Evolutionary conservation across 768 basidiomycete genomes (phyloP).

Genomic region (Trametes cinnabarina): DNA sequence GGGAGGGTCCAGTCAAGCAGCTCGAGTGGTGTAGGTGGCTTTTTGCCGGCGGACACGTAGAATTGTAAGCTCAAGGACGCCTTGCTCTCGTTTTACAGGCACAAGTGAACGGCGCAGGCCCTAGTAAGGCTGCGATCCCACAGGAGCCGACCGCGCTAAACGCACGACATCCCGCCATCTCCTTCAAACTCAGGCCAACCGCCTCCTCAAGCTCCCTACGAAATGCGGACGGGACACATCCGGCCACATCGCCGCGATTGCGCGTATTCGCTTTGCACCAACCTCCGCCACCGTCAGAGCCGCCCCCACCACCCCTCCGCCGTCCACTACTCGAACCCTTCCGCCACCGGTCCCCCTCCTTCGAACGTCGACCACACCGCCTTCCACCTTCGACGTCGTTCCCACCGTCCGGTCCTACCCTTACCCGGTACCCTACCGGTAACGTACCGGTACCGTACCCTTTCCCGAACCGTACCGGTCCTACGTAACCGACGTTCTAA

Average conservation of each 20-base stretch:
- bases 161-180: conserved; percentile 23
- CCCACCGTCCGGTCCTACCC: too few relatives aligned
- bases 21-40: conserved; percentile 28
- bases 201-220: conserved; percentile 24
- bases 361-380: conserved; percentile 25
- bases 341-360: conserved; percentile 28
- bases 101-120: conserved; percentile 25
- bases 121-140: conserved; percentile 20
- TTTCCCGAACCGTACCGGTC: too few relatives aligned
- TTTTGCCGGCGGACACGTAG: conserved; percentile 6
- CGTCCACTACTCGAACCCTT: conserved; percentile 20
- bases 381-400: too few relatives aligned
- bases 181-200: conserved; percentile 28
- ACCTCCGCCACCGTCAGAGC: conserved; percentile 30
- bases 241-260: conserved; percentile 31
- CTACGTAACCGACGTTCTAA: too few relatives aligned
- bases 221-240: conserved; percentile 24
- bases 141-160: conserved; percentile 23
- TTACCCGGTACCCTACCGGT: too few relatives aligned
- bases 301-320: conserved; percentile 30
- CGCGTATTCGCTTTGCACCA: conserved; percentile 25
- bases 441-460: too few relatives aligned
- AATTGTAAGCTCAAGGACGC: conserved; percentile 16
- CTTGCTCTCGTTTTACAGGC: conserved; percentile 13
- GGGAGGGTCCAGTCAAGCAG: conserved; percentile 31